Evolutionary conservation across 2,329 filamentous ascomycete genomes (phyloP), one percentile per base, ranked within the genome.

Genomic region (Biscogniauxia mediterranea): DNA sequence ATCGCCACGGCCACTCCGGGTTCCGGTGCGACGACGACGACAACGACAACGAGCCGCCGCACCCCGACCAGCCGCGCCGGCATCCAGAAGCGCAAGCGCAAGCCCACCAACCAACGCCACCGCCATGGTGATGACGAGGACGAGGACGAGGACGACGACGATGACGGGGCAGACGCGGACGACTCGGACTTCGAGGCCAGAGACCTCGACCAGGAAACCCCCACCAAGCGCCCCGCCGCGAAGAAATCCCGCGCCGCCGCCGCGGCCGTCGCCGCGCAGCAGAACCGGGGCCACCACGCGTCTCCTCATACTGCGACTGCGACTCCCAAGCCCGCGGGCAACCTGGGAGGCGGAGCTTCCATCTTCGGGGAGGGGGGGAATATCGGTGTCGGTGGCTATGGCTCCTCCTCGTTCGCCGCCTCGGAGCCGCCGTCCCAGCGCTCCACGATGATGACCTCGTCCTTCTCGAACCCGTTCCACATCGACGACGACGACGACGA

Each of bases 181-280:
- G 68, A 71, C 0, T 65, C 69, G 8, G 69, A 75, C 63, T 75
- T 72, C 21, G 71, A 73, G 5, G 67, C 64, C 21, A 68, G 75
- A 6, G 75, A 76, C 20, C 19, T 67, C 20, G 56, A 50, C 11
- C 60, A 50, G 59, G 19, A 60, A 13, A 52, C 59, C 20, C 61
- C 58, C 19, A 55, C 59, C 9, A 67, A 64, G 57, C 64, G 66
- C 46, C 65, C 53, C 17, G 21, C 62, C 15, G 17, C 52, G 17
- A 63, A 64, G 42, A 58, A 32, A 13, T 52, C 58, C 28, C 65
- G 55, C 13, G 11, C 58, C 1, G 55, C 26, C 66, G 68, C 19
- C 1, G 55, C 26, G 66, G 68, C 19, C 23, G 53, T 56, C 9
- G 54, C 21, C 1, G 56, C 62, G 32, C 54, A 46, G 1, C 11